Evolutionary conservation across 106 monocot species (phyloP), one percentile per base, ranked within the genome.

Genomic region (Acanthochlamys bracteata): DNA sequence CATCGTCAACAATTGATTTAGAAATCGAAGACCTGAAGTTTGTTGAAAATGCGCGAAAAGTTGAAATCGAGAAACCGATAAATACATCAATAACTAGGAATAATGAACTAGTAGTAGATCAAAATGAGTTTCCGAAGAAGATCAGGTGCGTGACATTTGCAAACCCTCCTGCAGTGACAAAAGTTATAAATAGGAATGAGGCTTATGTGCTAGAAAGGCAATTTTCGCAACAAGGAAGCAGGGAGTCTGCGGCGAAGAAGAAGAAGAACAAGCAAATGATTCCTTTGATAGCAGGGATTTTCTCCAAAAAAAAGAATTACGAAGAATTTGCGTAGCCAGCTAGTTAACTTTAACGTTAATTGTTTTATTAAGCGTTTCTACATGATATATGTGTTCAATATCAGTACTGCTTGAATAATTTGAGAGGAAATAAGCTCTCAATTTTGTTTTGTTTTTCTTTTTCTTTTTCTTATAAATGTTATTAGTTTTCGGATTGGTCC

Each of bases 121-220:
- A n/a, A n/a, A n/a, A n/a, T 4, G 75, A 59, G 57, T 59, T 75
- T 19, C 69, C 70, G 53, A 79, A 72, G 75, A 76, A 69, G 54
- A 75, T n/a, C n/a, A n/a, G 78, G 65, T 75, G 41, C 39, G 88
- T 89, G 15, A 84, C 68, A 51, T 89, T 89, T 21, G 84, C 81
- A 11, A 73, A 79, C 39, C 78, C 84, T 16, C 75, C 73, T 19
- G 61, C 75, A 10, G 10, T 74, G 45, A 27, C 74, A 20, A 64
- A 58, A 46, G 68, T 71, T 3, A 64, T 75, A 1, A 76, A 53
- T 21, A 17, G 74, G 4, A 72, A 73, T 43, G 7, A 8, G 55
- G 69, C 52, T 4, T 57, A 42, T 4, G 24, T 68, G 49, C 17
- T 78, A 21, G 45, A 67, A 15, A 71, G 78, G 42, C 70, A 78